Evolutionary conservation across 805 yeast species (phyloP).

Genomic region (Yueomyces sp.): DNA sequence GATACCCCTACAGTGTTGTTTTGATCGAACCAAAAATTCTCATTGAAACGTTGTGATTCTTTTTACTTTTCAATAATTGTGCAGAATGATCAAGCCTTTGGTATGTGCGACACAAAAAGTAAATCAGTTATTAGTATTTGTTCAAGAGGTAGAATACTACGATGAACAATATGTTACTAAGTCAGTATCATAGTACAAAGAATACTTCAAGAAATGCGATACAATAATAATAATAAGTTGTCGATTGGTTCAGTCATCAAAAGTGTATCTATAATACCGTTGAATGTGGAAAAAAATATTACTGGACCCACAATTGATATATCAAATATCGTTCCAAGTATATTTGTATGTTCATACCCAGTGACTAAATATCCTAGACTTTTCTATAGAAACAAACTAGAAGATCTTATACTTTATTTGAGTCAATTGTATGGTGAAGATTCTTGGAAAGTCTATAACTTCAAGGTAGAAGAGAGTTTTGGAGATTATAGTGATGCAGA

Average conservation of each 20-base stretch:
- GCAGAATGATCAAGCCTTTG: no score
- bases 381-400: slow-evolving; percentile 39
- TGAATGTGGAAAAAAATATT: slow-evolving; percentile 15
- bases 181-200: no score
- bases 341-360: slow-evolving; percentile 73
- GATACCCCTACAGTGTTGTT: no score
- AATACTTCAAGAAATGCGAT: neutral
- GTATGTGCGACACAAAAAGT: no score
- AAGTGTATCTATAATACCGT: slow-evolving; percentile 5
- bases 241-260: neutral
- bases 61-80: no score
- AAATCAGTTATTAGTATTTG: no score
- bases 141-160: no score
- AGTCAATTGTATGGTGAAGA: slow-evolving; percentile 30
- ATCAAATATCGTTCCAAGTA: slow-evolving; percentile 46
- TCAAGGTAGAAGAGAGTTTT: slow-evolving; percentile 43
- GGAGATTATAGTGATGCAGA: slow-evolving; percentile 24
- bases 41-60: no score
- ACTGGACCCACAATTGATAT: slow-evolving; percentile 38
- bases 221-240: neutral
- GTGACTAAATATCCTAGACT: slow-evolving; percentile 30
- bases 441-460: slow-evolving; percentile 64
- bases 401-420: slow-evolving; percentile 37
- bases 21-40: no score
- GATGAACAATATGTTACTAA: no score